Evolutionary conservation across 2,329 filamentous ascomycete species (phyloP), one percentile per base, ranked within the genome.

Genomic region (Hymenoscyphus fraxineus): DNA sequence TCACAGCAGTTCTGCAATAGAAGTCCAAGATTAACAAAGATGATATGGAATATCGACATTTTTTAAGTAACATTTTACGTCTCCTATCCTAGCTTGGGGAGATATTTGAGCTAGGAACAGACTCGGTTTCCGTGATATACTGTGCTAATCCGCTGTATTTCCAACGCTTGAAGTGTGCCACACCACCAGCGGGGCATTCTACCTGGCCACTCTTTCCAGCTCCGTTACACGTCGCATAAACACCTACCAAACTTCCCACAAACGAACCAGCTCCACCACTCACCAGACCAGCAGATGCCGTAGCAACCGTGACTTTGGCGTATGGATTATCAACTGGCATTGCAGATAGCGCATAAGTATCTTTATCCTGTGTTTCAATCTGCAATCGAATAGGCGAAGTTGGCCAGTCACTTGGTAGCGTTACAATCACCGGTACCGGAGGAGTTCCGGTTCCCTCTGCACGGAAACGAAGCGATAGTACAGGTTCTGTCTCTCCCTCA

Each of bases 151-250:
- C 47, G 6, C 22, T 12, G 5, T 54, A 54, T 27, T 19, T 27
- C 47, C 47, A 54, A 22, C 47, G 19, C 2, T 54, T 54, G 47
- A 54, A 54, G 47, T 54, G 19, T 12, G 47, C 47, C 3, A 13
- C 13, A 54, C 47, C 32, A 35, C 38, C 40, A 22, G 41, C 31
- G 1, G n/a, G 40, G 27, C 22, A 58, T 15, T 32, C 27, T 12
- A 31, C 13, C 31, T 40, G 56, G 1, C 56, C 56, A 38, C 32
- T 40, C 5, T 39, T 22, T 40, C 56, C 56, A 39, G 32, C 56
- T 22, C 82, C 82, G 67, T 85, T 85, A 32, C 75, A 82, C 2
- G 83, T 85, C 44, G 79, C 80, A 70, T 84, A 85, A 0, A 80
- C 77, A 0, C 83, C 83, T 0, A 47, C 10, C 38, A 15, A 61